Conservation (phyloP, 805 yeast genomes). For the Starmerella bombicola region DNA sequence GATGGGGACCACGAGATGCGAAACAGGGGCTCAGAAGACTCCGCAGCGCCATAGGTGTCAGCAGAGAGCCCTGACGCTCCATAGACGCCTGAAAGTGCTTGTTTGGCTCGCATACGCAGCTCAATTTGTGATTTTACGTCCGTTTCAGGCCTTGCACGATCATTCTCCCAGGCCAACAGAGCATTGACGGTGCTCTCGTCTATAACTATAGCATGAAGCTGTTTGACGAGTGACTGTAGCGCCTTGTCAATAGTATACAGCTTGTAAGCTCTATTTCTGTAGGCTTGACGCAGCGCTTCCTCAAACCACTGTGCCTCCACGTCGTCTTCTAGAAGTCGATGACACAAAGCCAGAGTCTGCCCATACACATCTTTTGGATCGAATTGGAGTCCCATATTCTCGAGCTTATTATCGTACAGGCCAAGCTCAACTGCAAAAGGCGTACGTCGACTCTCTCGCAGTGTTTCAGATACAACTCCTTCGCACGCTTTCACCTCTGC, state of each 20-base stretch:
- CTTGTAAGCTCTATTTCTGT: slow-evolving; percentile 84
- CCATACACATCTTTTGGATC: slow-evolving; percentile 37
- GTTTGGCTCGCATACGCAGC: slow-evolving; percentile 77
- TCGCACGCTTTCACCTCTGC: slow-evolving; percentile 63
- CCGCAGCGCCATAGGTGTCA: slow-evolving; percentile 30
- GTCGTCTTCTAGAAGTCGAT: slow-evolving; percentile 71
- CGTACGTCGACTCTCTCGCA: slow-evolving; percentile 35
- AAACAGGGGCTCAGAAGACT: slow-evolving; percentile 69
- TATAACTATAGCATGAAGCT: slow-evolving; percentile 69
- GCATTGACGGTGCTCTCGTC: slow-evolving; percentile 74
- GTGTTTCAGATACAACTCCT: slow-evolving; percentile 57
- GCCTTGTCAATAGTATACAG: slow-evolving; percentile 89
- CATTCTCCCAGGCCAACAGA: slow-evolving; percentile 68
- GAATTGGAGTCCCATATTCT: slow-evolving; percentile 67
- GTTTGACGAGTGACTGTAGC: slow-evolving; percentile 69
- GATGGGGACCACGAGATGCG: slow-evolving; percentile 58
- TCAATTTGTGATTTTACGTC: slow-evolving; percentile 79
- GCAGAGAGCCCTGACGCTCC: slow-evolving; percentile 1
- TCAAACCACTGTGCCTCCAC: slow-evolving; percentile 91
- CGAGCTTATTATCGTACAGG: slow-evolving; percentile 64
- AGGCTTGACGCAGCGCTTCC: slow-evolving; percentile 89
- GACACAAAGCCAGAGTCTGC: slow-evolving; percentile 66
- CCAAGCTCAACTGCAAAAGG: slow-evolving; percentile 79
- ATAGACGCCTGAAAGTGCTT: slow-evolving; percentile 42
- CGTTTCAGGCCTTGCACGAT: slow-evolving; percentile 50